Evolutionary conservation across 148 eudicot species (phyloP), one percentile per base, ranked within the genome.

Genomic region (Camellia lanceoleosa): DNA sequence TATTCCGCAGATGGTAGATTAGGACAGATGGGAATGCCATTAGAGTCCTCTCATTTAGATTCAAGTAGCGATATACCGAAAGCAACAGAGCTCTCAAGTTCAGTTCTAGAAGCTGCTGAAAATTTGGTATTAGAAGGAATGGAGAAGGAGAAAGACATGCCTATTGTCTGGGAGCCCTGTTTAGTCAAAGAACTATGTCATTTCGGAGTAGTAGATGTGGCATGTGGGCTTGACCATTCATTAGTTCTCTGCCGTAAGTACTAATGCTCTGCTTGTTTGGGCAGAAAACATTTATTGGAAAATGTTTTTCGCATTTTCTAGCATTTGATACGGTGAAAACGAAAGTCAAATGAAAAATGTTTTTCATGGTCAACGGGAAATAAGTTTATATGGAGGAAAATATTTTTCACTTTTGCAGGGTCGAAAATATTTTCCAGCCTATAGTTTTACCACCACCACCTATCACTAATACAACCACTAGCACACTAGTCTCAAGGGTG

Each of bases 1-100:
- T 97, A 94, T 81, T 92, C 93, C 77, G 93, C 97, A 47, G 99
- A 97, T 87, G 98, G 98, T 74, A 92, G 98, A 83, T 86, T 97
- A 55, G 99, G 99, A 46, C 85, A 84, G 74, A 80, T 91, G 79
- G 94, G 93, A 73, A 88, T 78, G 19, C 73, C 86, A 20, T 84
- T 86, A 18, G 87, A 87, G 82, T 71, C 87, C 15, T 92, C 97
- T 73, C 89, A 92, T 30, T 86, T 97, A 41, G 95, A 97, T 75
- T 86, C 91, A 68, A 79, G 62, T 73, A 80, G 86, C 30, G 71
- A 80, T 78, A 72, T 84, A 55, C 60, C 72, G 43, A 81, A 75
- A 78, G 75, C 78, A 43, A 77, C 79, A 69, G 68, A 82, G 74
- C 73, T 78, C 82, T 81, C 87, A 8, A 46, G 77, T 75, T 86